Conservation (phyloP, 805 yeast genomes). For the Saccharomycopsis vini region DNA sequence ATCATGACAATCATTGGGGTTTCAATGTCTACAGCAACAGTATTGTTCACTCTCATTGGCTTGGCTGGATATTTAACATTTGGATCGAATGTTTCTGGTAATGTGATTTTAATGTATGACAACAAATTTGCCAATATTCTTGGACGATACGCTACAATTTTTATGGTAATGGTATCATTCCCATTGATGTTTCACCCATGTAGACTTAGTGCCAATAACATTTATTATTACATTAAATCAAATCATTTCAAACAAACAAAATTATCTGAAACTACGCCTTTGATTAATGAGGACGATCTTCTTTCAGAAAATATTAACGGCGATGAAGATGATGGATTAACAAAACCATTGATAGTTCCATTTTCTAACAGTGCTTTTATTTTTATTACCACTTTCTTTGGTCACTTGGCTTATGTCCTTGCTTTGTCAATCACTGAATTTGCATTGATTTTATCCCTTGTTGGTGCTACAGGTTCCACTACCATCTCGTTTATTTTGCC, state of each 20-base stretch:
- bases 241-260: background rate
- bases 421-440: constrained; percentile 56
- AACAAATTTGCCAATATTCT: constrained; percentile 35
- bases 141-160: constrained; percentile 55
- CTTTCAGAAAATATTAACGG: background rate
- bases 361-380: constrained; percentile 39
- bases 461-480: constrained; percentile 91
- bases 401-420: constrained; percentile 40
- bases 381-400: constrained; percentile 38
- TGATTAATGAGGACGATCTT: constrained; percentile 1
- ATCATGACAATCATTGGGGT: constrained; percentile 34
- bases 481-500: constrained; percentile 86
- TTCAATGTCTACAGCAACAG: constrained; percentile 46
- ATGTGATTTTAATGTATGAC: constrained; percentile 61
- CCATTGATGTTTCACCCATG: constrained; percentile 81
- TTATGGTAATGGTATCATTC: constrained; percentile 68
- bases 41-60: constrained; percentile 56
- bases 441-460: constrained; percentile 69
- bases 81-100: constrained; percentile 58
- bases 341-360: constrained; percentile 32
- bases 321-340: background rate
- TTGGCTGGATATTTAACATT: constrained; percentile 63
- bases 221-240: constrained; percentile 38
- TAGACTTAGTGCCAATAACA: constrained; percentile 63
- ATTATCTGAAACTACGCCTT: constrained; percentile 6